Conservation (phyloP, 176 grass and related monocot species). For the Melocanna baccifera region DNA sequence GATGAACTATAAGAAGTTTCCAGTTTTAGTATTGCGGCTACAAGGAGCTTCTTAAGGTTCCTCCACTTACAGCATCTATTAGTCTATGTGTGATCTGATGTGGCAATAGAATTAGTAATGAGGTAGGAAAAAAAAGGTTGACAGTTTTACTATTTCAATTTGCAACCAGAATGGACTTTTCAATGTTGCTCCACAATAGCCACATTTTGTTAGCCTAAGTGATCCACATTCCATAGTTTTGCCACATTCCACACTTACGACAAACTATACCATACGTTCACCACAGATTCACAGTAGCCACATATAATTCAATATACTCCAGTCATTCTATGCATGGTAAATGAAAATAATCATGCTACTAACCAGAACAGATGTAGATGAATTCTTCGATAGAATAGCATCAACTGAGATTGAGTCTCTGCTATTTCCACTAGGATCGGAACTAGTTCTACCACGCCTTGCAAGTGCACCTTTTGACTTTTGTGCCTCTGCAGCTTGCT, state of each 20-base stretch:
- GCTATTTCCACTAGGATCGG: slow-evolving; percentile 59
- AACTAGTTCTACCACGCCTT: slow-evolving; percentile 80
- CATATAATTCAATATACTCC: neutral
- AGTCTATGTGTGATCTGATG: neutral
- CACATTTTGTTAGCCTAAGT: slow-evolving; percentile 6
- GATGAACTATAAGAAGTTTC: neutral
- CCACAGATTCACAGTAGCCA: neutral
- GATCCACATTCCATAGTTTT: neutral
- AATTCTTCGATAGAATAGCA: slow-evolving; percentile 84
- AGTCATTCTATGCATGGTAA: neutral
- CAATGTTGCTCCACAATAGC: neutral
- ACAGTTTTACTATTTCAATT: neutral
- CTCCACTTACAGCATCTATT: neutral
- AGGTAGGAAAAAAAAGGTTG: neutral
- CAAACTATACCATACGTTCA: neutral
- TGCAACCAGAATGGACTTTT: neutral
- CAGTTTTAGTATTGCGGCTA: neutral
- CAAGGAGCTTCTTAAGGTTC: neutral
- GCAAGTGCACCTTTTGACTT: slow-evolving; percentile 76
- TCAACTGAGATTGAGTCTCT: slow-evolving; percentile 90
- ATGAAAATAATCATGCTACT: slow-evolving; percentile 30
- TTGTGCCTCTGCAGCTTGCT: slow-evolving; percentile 87
- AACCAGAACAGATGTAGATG: slow-evolving; percentile 65
- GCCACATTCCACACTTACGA: neutral
- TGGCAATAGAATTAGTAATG: neutral